Conservation (phyloP, 2,329 filamentous ascomycete species). For the Microdochium trichocladiopsis region DNA sequence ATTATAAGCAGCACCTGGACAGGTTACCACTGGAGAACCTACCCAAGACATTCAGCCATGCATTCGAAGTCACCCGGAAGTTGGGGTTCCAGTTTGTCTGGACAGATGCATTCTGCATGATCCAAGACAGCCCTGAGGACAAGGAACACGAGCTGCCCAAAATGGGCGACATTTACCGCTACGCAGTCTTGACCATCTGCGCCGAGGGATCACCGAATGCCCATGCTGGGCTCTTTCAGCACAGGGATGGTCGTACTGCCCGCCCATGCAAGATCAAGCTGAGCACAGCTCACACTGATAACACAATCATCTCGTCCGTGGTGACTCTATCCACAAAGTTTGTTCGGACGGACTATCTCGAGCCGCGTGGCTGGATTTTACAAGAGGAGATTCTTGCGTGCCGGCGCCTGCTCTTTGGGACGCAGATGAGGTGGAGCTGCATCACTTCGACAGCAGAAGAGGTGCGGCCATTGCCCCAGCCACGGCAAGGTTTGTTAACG, state of each 20-base stretch:
- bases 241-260: slow-evolving; percentile 2
- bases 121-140: slow-evolving; percentile 1
- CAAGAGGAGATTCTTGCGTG: slow-evolving; percentile 14
- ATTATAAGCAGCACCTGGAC: slow-evolving; percentile 1
- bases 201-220: slow-evolving; percentile 8
- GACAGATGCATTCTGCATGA: slow-evolving; percentile 4
- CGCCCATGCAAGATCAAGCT: slow-evolving; percentile 4
- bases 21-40: slow-evolving; percentile 1
- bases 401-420: slow-evolving; percentile 9
- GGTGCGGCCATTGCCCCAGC: slow-evolving; percentile 5
- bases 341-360: slow-evolving; percentile 8
- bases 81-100: slow-evolving; percentile 13
- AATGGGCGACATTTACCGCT: slow-evolving; percentile 9
- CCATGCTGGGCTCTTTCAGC: slow-evolving; percentile 9
- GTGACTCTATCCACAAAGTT: slow-evolving; percentile 5
- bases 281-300: not conserved
- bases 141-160: not conserved
- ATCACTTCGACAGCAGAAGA: slow-evolving; percentile 6
- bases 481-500: not conserved
- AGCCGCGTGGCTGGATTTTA: slow-evolving; percentile 11
- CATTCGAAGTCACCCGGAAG: slow-evolving; percentile 5
- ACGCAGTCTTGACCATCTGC: slow-evolving; percentile 8
- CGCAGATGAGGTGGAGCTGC: slow-evolving; percentile 11
- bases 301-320: not conserved
- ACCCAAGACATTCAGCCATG: slow-evolving; percentile 1